phyloP scores from a whole-genome alignment of 2,329 filamentous ascomycete species.

The Exophiala bonariae region DNA sequence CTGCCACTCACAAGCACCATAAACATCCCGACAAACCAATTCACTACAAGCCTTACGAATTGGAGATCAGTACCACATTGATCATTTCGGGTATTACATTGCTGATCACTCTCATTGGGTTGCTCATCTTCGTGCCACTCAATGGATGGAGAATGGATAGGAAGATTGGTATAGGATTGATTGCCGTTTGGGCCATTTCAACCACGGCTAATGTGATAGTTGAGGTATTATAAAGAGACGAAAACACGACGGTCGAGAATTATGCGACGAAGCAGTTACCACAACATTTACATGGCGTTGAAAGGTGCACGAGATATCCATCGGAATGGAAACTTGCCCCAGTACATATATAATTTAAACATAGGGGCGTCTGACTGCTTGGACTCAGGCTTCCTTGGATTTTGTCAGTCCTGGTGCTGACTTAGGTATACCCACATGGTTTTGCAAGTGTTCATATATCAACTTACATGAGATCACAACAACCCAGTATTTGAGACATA shows the following conservation, averaged over 20 bases:
- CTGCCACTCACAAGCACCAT: conserved; percentile 63
- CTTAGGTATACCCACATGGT: too few relatives aligned
- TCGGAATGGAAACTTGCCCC: background rate
- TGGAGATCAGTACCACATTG: conserved; percentile 81
- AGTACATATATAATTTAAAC: too few relatives aligned
- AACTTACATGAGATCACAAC: too few relatives aligned
- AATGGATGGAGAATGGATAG: conserved; percentile 85
- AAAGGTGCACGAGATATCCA: background rate
- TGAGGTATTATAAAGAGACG: conserved; percentile 54
- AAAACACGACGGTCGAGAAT: background rate
- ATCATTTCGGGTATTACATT: conserved; percentile 83
- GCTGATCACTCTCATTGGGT: conserved; percentile 72
- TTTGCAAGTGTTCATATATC: too few relatives aligned
- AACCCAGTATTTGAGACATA: too few relatives aligned
- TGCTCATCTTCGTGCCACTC: conserved; percentile 78
- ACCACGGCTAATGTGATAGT: conserved; percentile 79
- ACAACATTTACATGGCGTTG: background rate
- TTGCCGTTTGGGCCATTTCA: conserved; percentile 76
- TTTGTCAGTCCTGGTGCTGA: too few relatives aligned
- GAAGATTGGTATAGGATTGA: conserved; percentile 76
- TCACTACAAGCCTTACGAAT: conserved; percentile 73
- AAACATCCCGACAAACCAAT: conserved; percentile 67
- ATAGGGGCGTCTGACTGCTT: too few relatives aligned
- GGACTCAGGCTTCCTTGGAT: too few relatives aligned
- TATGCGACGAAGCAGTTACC: too few relatives aligned